phyloP scores from a whole-genome alignment of 2,329 filamentous ascomycete species.

The Lanzia echinophila region DNA sequence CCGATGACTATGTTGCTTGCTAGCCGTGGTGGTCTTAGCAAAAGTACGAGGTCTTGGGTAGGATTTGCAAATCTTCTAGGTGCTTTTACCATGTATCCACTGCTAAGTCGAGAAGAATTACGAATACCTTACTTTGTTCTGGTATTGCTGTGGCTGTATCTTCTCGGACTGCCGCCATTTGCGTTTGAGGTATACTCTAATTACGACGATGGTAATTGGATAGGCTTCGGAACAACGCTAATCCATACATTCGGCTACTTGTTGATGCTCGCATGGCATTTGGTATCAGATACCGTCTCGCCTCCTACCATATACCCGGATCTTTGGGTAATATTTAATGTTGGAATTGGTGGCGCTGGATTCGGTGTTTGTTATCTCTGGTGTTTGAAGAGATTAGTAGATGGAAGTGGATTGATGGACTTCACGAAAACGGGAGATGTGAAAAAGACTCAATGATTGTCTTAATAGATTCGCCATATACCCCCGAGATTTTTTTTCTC shows the following conservation, averaged over 20 bases:
- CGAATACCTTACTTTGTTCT: slow-evolving; percentile 78
- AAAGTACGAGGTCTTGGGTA: slow-evolving; percentile 78
- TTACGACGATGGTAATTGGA: slow-evolving; percentile 38
- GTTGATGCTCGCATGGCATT: slow-evolving; percentile 75
- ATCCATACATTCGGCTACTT: slow-evolving; percentile 72
- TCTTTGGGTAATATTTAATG: slow-evolving; percentile 89
- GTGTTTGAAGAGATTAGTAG: slow-evolving; percentile 66
- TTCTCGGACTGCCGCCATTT: slow-evolving; percentile 78
- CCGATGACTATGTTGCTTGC: slow-evolving; percentile 88
- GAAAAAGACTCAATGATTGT: slow-evolving; percentile 20
- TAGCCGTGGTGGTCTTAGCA: slow-evolving; percentile 68
- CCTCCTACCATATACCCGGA: slow-evolving; percentile 78
- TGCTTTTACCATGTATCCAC: slow-evolving; percentile 87
- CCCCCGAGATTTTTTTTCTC: slow-evolving; percentile 10
- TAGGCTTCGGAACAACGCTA: slow-evolving; percentile 53
- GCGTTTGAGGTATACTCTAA: slow-evolving; percentile 63
- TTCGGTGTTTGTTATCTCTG: slow-evolving; percentile 87
- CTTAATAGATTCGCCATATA: slow-evolving; percentile 25
- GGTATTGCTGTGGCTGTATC: slow-evolving; percentile 82
- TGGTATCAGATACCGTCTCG: slow-evolving; percentile 59
- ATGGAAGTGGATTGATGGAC: slow-evolving; percentile 42
- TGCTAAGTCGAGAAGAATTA: slow-evolving; percentile 79
- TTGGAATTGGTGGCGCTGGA: slow-evolving; percentile 75
- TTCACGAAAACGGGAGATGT: slow-evolving; percentile 17
- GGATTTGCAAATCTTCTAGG: slow-evolving; percentile 92